phyloP scores from a whole-genome alignment of 2,329 filamentous ascomycete genomes.

The Graphilbum ipis-grandicollis region DNA sequence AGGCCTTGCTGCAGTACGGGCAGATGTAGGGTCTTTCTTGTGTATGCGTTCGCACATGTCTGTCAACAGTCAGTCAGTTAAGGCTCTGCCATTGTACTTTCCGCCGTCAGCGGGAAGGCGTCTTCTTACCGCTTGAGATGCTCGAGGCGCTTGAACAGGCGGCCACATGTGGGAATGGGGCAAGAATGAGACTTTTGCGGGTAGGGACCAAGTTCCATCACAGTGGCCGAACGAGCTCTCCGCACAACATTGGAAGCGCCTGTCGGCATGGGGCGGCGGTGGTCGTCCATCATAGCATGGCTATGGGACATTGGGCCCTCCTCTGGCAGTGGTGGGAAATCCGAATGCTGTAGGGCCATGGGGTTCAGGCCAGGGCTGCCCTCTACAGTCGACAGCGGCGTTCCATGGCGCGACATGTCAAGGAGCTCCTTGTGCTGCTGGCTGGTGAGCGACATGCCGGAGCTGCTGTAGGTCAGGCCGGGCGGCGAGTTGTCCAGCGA shows the following conservation, averaged over 20 bases:
- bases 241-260: conserved; percentile 63
- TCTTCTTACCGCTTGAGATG: conserved; percentile 88
- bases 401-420: conserved; percentile 76
- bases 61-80: too few relatives aligned
- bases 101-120: conserved; percentile 22
- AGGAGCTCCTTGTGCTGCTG: conserved; percentile 65
- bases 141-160: conserved; percentile 96
- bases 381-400: conserved; percentile 72
- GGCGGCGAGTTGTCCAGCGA: conserved; percentile 63
- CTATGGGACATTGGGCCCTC: conserved; percentile 28
- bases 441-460: conserved; percentile 42
- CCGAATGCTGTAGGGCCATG: conserved; percentile 45
- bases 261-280: conserved; percentile 48
- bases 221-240: conserved; percentile 81
- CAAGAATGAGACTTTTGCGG: conserved; percentile 97
- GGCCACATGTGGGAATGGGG: conserved; percentile 94
- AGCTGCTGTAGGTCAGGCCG: conserved; percentile 55
- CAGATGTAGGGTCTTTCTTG: conserved; percentile 98
- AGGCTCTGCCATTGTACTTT: conserved; percentile 11
- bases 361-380: conserved; percentile 62
- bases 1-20: conserved; percentile 95
- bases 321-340: conserved; percentile 46
- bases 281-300: conserved; percentile 39
- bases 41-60: conserved; percentile 97
- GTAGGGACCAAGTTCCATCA: conserved; percentile 92